Conservation (phyloP, 2,329 filamentous ascomycete genomes). For the Xylogone sp. region DNA sequence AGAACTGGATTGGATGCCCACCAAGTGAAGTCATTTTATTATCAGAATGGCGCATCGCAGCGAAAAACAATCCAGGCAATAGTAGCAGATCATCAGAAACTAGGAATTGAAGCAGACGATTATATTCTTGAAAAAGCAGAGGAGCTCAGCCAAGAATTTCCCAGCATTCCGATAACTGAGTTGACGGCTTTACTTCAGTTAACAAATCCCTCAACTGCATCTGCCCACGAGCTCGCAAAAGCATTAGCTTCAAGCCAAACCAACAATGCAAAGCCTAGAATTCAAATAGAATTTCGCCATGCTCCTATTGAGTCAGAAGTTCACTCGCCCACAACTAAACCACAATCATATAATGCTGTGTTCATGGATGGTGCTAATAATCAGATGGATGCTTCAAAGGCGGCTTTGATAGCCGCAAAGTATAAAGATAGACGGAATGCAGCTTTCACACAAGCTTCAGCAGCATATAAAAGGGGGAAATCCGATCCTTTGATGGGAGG, state of each 20-base stretch:
- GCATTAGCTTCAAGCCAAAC: slow-evolving; percentile 36
- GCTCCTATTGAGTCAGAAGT: slow-evolving; percentile 13
- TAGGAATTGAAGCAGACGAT: slow-evolving; percentile 36
- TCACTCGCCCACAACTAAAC: slow-evolving; percentile 1
- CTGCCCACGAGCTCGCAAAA: slow-evolving; percentile 57
- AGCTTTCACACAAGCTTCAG: slow-evolving; percentile 54
- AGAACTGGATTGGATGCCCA: slow-evolving; percentile 43
- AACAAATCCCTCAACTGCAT: slow-evolving; percentile 51
- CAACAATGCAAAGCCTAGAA: slow-evolving; percentile 7
- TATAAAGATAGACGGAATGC: slow-evolving; percentile 16
- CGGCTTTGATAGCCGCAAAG: neutral
- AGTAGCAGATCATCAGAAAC: slow-evolving; percentile 20
- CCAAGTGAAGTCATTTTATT: slow-evolving; percentile 53
- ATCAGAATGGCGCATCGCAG: slow-evolving; percentile 54
- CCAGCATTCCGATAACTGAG: slow-evolving; percentile 42
- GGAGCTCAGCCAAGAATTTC: slow-evolving; percentile 52
- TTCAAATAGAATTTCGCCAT: slow-evolving; percentile 26
- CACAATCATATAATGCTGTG: slow-evolving; percentile 7
- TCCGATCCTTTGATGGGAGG: slow-evolving; percentile 72
- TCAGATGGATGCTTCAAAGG: neutral
- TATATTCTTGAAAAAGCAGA: slow-evolving; percentile 45
- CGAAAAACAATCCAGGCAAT: slow-evolving; percentile 51
- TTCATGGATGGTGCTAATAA: neutral
- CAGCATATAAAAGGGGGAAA: slow-evolving; percentile 56
- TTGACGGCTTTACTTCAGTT: slow-evolving; percentile 51